Conservation (phyloP, 2,329 filamentous ascomycete genomes). For the Leptosphaerulina australis region DNA sequence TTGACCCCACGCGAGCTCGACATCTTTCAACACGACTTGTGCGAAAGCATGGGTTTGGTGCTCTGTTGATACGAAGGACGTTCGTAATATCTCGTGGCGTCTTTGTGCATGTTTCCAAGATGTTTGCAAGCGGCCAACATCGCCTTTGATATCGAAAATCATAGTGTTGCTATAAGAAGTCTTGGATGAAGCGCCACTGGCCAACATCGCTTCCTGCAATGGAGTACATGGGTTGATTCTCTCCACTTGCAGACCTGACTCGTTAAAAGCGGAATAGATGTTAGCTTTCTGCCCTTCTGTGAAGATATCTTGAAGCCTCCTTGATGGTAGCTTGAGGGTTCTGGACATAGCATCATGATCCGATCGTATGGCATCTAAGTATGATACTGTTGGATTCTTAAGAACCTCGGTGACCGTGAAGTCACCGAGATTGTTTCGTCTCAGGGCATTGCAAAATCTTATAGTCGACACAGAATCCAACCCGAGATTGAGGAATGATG, state of each 20-base stretch:
- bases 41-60: constrained; percentile 67
- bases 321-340: background rate
- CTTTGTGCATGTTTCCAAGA: constrained; percentile 68
- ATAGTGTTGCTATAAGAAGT: constrained; percentile 75
- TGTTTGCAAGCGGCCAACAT: constrained; percentile 57
- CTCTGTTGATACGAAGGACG: constrained; percentile 72
- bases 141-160: constrained; percentile 63
- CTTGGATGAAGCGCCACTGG: constrained; percentile 55
- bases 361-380: constrained; percentile 51
- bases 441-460: constrained; percentile 65
- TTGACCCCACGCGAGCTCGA: constrained; percentile 52
- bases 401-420: constrained; percentile 73
- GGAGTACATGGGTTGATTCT: constrained; percentile 80
- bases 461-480: constrained; percentile 86
- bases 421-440: constrained; percentile 52
- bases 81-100: constrained; percentile 78
- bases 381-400: constrained; percentile 69
- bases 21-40: constrained; percentile 66
- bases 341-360: constrained; percentile 35
- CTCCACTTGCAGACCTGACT: constrained; percentile 49
- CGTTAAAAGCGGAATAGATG: constrained; percentile 23
- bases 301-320: constrained; percentile 21
- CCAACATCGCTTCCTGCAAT: constrained; percentile 86
- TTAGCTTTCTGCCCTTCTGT: constrained; percentile 17
- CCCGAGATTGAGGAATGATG: constrained; percentile 78